phyloP scores from a whole-genome alignment of 345 rosid genomes.

The Eutrema heterophyllum region DNA sequence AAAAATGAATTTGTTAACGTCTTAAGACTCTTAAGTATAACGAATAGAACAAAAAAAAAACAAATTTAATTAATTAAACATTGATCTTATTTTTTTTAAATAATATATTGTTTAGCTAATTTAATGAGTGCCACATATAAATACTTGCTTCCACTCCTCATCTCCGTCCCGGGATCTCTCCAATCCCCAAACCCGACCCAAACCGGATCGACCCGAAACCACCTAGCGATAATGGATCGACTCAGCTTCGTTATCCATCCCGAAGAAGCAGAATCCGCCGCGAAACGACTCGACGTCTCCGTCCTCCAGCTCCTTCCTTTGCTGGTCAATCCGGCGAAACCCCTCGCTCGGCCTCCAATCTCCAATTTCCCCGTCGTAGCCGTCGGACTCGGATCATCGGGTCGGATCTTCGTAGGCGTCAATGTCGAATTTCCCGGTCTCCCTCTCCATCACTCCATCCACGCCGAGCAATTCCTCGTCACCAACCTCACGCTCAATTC shows the following conservation, averaged over 20 bases:
- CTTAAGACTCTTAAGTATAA: no score
- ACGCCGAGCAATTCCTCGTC: constrained; percentile 91
- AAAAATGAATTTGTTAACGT: no score
- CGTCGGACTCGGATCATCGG: constrained; percentile 72
- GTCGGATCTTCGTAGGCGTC: constrained; percentile 67
- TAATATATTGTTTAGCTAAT: no score
- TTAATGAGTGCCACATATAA: background rate
- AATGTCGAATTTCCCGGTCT: constrained; percentile 86
- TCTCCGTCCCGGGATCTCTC: background rate
- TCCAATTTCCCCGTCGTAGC: constrained; percentile 61
- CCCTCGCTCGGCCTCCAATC: constrained; percentile 66
- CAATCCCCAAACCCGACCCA: background rate
- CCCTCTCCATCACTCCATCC: constrained; percentile 77
- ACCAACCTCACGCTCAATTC: constrained; percentile 62
- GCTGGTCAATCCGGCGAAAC: background rate
- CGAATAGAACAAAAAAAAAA: no score
- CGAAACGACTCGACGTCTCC: background rate
- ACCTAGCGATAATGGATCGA: background rate
- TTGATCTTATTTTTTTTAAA: no score
- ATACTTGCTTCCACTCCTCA: background rate
- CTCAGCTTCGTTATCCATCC: constrained; percentile 7
- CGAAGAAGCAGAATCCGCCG: background rate
- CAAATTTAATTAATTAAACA: no score
- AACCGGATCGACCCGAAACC: background rate
- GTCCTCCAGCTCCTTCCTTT: background rate